Base-by-base conservation (phyloP, 176 grass and related monocot genomes). In the Alloteropsis semialata region DNA sequence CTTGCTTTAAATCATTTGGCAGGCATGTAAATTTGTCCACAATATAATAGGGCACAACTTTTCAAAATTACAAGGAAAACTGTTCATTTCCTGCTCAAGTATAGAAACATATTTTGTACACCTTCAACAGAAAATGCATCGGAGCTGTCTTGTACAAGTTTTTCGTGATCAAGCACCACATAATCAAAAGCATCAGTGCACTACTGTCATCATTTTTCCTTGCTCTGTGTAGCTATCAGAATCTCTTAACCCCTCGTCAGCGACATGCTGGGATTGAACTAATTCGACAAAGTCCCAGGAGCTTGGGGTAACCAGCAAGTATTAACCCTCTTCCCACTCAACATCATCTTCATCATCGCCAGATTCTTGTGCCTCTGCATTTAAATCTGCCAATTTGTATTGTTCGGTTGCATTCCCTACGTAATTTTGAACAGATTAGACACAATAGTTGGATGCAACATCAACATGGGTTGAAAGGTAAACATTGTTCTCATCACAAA, bases 321-420 rank as follows among this genome's bases (percentile, higher is more conserved):
- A 61, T 94, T 85, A 98, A 60, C 96, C 96, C 24, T 98, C 96
- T 72, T 95, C 87, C 92, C 92, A 95, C 22, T 82, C 92, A 54
- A 86, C 80, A 19, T 88, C 87, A 77, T 93, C 96, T 70, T 91
- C 96, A 12, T 93, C 92, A 6, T 95, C 92, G 10, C 87, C 88
- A 3, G 84, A 91, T 88, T 87, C 90, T 75, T 91, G 84, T 29
- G 91, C 96, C 74, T 98, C 96, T 5, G 78, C 86, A 72, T 98
- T 98, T 87, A 98, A 82, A 71, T 98, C 96, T 49, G 89, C 84
- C 29, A 95, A 78, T 84, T 88, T 93, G 67, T 86, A 93, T 39
- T 82, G 77, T 56, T 87, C 81, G 8, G 79, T 74, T 74, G 79
- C 69, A 92, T 88, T 93, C 15, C 84, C 92, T 91, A 86, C 36